Base-by-base conservation (phyloP, 169 alveolate genomes). In the Plasmodium gaboni region DNA sequence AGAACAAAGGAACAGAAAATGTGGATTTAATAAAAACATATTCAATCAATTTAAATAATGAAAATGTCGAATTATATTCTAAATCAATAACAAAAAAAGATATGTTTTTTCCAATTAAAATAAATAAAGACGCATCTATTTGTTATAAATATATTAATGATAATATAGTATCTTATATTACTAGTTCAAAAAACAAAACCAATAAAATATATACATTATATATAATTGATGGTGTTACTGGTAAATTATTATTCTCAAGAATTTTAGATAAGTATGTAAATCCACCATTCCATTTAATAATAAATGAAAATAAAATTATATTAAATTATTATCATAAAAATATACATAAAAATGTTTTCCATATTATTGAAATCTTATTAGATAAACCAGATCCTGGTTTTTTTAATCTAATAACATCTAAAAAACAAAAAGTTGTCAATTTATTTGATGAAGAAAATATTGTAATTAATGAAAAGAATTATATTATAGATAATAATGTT, bases 81-180 rank as follows among this genome's bases (percentile, higher is more conserved):
- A 68, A 83, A 15, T 68, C 91, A 19, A n/a, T 83, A 42, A 83
- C 91, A 42, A 68, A 83, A 61, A 83, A 83, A 61, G 83, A 83
- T 26, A 68, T 61, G 13, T 83, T 83, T 83, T 83, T 63, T 32
- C 91, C 91, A 51, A 68, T 83, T 8, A 68, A 83, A 83, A 83
- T 83, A 61, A 83, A 83, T 44, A 83, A 83, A 24, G 91, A 83
- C 51, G 91, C 91, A n/a, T 83, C 91, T 22, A 83, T 83, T 63
- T 68, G 85, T 48, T 83, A 83, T 46, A 83, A 83, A 60, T 83
- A 83, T 63, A 72, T 83, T 60, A 83, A 50, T 69, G 63, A 83
- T 63, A 83, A 83, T 60, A 83, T 83, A n/a, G 55, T 83, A 68
- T 55, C 91, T 0, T 83, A 68, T 57, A 57, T 83, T 67, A 83